Evolutionary conservation across 495 filamentous ascomycete species (phyloP).

Genomic region (Thozetella sp.): DNA sequence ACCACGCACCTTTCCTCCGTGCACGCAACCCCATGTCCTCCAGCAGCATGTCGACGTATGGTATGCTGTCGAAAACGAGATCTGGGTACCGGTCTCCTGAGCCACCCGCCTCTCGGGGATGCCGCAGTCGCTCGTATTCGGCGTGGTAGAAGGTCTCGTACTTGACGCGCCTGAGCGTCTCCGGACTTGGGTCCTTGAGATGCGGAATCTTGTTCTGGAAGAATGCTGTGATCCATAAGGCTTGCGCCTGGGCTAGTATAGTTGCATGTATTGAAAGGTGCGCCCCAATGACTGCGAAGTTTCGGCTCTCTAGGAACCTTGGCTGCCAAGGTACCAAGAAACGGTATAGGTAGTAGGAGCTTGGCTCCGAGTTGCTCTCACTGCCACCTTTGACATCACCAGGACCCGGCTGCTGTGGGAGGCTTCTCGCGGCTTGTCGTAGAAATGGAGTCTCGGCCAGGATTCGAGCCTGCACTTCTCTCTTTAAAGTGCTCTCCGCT

Average conservation of each 20-base stretch:
- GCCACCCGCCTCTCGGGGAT: slow-evolving; percentile 40
- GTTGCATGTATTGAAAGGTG: slow-evolving; percentile 55
- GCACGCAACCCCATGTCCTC: slow-evolving; percentile 51
- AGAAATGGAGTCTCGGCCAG: background rate
- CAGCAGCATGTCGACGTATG: slow-evolving; percentile 65
- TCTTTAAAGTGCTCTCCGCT: background rate
- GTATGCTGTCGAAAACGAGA: slow-evolving; percentile 62
- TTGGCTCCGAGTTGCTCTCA: background rate
- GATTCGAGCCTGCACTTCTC: background rate
- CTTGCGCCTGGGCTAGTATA: slow-evolving; percentile 59
- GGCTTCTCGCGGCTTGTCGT: background rate
- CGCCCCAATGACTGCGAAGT: slow-evolving; percentile 59
- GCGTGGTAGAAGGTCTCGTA: slow-evolving; percentile 52
- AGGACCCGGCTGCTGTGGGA: slow-evolving; percentile 4
- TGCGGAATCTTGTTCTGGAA: slow-evolving; percentile 23
- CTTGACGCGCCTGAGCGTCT: slow-evolving; percentile 15
- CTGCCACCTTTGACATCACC: background rate
- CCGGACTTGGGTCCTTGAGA: background rate
- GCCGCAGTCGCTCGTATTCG: slow-evolving; percentile 59
- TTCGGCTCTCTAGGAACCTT: slow-evolving; percentile 38
- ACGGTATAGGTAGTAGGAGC: slow-evolving; percentile 48
- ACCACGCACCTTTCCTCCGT: slow-evolving; percentile 6
- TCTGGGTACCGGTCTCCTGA: slow-evolving; percentile 57
- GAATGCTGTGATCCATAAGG: slow-evolving; percentile 63
- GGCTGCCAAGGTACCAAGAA: slow-evolving; percentile 58